These are phyloP conservation scores for Anthracocystis walkeri DNA, from an alignment of 1,284 basidiomycete genomes.

Conservation along the genomic window DNA sequence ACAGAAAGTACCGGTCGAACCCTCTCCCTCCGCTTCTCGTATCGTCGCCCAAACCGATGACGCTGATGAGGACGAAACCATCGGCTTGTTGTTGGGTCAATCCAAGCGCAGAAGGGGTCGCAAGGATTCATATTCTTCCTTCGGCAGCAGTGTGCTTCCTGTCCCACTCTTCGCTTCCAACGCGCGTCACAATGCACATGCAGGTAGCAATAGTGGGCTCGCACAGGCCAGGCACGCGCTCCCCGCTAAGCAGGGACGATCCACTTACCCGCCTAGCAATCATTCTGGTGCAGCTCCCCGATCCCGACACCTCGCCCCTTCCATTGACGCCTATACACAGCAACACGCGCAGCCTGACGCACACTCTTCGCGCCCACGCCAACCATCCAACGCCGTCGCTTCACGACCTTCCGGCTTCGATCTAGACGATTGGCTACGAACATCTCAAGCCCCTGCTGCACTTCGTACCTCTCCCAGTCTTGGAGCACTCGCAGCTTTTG, in stretches of 20 bases:
- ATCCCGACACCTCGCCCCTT: conserved; percentile 29
- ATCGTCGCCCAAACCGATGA: conserved; percentile 9
- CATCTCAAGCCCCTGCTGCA: conserved; percentile 19
- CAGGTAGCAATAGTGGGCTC: conserved; percentile 16
- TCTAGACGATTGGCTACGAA: conserved; percentile 42
- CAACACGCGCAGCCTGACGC: conserved; percentile 13
- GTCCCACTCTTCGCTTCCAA: conserved; percentile 25
- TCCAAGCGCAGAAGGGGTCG: conserved; percentile 36
- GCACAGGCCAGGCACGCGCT: conserved; percentile 6
- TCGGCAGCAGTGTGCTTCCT: conserved; percentile 52
- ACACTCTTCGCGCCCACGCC: conserved; percentile 17
- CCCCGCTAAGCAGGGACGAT: conserved; percentile 24
- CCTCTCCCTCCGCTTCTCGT: conserved; percentile 20
- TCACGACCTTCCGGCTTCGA: conserved; percentile 40
- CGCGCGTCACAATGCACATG: conserved; percentile 21
- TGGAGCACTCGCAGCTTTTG: conserved; percentile 31
- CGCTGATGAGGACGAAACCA: conserved; percentile 40
- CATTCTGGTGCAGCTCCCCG: conserved; percentile 36
- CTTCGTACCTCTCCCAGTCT: conserved; percentile 41
- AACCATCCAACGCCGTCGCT: conserved; percentile 18
- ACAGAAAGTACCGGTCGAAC: conserved; percentile 3
- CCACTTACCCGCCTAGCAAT: conserved; percentile 44
- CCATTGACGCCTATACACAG: conserved; percentile 13
- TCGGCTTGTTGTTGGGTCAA: conserved; percentile 38
- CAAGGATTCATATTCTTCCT: conserved; percentile 51